Evolutionary conservation across 257 asterid genomes (phyloP).

Genomic region (Solanum tacnaense): DNA sequence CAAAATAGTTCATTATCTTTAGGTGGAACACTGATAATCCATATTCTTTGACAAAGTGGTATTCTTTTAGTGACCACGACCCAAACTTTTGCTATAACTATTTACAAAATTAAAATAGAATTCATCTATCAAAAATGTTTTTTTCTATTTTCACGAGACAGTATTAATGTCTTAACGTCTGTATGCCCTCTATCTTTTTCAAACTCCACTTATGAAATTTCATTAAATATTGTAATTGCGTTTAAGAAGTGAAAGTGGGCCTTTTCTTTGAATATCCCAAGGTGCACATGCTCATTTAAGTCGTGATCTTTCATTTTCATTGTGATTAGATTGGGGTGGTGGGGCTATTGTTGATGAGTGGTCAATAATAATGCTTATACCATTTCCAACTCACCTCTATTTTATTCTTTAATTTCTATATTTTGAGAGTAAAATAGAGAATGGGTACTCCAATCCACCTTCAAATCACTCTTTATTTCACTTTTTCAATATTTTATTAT

Average conservation of each 20-base stretch:
- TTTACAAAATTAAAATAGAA: too few species aligned
- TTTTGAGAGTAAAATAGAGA: too few species aligned
- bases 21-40: background rate
- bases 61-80: too few species aligned
- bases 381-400: too few species aligned
- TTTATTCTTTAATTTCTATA: too few species aligned
- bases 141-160: fast-evolving
- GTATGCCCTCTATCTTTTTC: fast-evolving
- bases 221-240: too few species aligned
- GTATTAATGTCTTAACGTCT: fast-evolving
- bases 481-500: too few species aligned
- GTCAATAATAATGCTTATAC: background rate
- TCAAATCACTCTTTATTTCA: too few species aligned
- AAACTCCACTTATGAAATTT: fast-evolving
- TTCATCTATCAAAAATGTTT: too few species aligned
- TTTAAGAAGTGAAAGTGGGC: too few species aligned
- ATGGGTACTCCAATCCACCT: too few species aligned
- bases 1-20: too few species aligned
- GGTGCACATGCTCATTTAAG: background rate
- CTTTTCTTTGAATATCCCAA: background rate
- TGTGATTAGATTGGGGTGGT: background rate
- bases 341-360: background rate
- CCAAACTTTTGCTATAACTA: background rate
- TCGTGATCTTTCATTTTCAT: background rate
- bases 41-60: background rate